These are phyloP conservation scores for Peribolospora baueri DNA, from an alignment of 768 basidiomycete species.

Conservation along the genomic window DNA sequence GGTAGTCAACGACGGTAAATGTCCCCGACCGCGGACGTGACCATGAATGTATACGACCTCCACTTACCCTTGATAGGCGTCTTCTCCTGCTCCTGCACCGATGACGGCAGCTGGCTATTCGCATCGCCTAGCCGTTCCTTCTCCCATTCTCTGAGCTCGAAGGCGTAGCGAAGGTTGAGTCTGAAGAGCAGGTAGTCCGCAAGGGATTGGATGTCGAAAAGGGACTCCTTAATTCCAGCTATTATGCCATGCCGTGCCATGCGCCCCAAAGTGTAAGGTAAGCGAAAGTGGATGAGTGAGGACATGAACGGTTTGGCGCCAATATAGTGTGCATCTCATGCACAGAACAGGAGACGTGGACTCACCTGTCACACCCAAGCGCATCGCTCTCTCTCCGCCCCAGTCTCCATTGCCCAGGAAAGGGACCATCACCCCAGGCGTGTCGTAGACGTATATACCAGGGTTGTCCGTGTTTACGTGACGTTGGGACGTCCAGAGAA, in stretches of 20 bases:
- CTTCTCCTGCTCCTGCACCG: too few species aligned
- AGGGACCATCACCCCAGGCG: slow-evolving; percentile 90
- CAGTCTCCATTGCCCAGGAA: slow-evolving; percentile 64
- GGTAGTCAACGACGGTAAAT: too few species aligned
- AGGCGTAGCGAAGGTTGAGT: slow-evolving; percentile 33
- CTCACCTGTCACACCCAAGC: slow-evolving; percentile 61
- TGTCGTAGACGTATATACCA: slow-evolving; percentile 70
- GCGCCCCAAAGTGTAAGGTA: slow-evolving; percentile 10
- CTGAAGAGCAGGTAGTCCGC: slow-evolving; percentile 69
- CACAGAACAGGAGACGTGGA: slow-evolving; percentile 5
- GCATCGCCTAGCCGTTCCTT: slow-evolving; percentile 27
- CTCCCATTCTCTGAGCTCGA: too few species aligned
- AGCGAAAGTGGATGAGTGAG: background rate
- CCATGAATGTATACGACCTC: too few species aligned
- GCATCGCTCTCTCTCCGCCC: slow-evolving; percentile 76
- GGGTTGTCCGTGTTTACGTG: slow-evolving; percentile 33
- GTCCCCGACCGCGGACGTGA: too few species aligned
- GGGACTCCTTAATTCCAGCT: slow-evolving; percentile 84
- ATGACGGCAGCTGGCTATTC: slow-evolving; percentile 23
- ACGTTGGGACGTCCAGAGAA: too few species aligned
- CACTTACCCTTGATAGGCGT: too few species aligned
- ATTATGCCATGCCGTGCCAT: slow-evolving; percentile 5
- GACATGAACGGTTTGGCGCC: background rate
- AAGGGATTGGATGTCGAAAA: slow-evolving; percentile 63
- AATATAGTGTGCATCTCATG: slow-evolving; percentile 1